Conservation (phyloP, 2,329 filamentous ascomycete species). For the Fusarium sp. region DNA sequence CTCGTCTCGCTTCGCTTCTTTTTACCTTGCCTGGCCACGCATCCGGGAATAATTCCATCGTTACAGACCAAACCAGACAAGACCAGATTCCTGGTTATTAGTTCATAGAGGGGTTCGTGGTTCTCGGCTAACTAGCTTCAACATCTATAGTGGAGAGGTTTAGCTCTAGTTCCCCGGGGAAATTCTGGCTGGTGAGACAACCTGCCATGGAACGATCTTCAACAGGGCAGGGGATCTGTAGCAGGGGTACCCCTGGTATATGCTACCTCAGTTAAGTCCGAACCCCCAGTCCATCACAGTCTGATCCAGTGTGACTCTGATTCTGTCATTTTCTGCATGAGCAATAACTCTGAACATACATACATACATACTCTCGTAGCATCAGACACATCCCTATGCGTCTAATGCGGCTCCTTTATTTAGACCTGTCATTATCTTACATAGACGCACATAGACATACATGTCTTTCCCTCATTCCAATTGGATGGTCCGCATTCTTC, state of each 20-base stretch:
- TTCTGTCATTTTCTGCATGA: not conserved
- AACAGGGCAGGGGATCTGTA: not conserved
- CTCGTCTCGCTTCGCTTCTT: not conserved
- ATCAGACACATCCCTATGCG: not conserved
- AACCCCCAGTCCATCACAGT: not conserved
- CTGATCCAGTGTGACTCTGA: not conserved
- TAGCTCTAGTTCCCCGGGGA: constrained; percentile 4
- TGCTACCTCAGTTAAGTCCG: not conserved
- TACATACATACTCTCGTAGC: no score
- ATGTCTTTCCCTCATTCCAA: not conserved
- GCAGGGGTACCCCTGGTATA: not conserved
- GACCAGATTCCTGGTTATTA: constrained; percentile 17
- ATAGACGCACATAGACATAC: not conserved
- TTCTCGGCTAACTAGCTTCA: not conserved
- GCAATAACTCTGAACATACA: no score
- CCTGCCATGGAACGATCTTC: not conserved
- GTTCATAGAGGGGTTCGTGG: not conserved
- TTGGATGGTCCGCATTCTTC: not conserved
- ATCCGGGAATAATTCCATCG: constrained; percentile 20
- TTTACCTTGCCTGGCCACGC: not conserved
- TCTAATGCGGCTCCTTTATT: not conserved
- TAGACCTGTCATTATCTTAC: not conserved
- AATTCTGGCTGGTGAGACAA: constrained; percentile 26
- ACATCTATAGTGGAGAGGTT: no score
- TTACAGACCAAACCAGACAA: no score